Evolutionary conservation across 371 early-diverging fungal genomes (phyloP), one percentile per base, ranked within the genome.

Genomic region (Umbelopsis sp.): DNA sequence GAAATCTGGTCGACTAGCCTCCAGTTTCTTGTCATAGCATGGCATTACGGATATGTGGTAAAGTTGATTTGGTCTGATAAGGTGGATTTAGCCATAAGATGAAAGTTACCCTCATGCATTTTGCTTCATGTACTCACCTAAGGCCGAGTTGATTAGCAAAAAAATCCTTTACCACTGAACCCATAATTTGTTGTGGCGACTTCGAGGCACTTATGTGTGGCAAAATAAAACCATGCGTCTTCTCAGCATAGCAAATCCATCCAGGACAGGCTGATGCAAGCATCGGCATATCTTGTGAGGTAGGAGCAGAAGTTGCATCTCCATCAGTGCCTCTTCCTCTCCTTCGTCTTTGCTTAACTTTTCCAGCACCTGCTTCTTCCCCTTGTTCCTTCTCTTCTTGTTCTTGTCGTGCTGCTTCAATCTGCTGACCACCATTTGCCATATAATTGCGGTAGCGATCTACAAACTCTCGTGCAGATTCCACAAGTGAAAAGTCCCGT

Each of bases 211-310:
- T 87, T 65, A 99, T 92, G 71, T 89, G 87, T 0, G 95, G 94
- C 24, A 99, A 74, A 4, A 96, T 83, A 69, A 89, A 86, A 3
- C 89, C 90, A 69, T 98, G 98, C 0, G 96, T 97, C 81, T 98
- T 99, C 83, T 99, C 99, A n/a, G 97, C 97, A 73, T 97, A 98
- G 80, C 98, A 99, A 12, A 99, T 94, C 96, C 96, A 97, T 3
- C 96, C 97, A 48, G 96, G 95, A 69, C 96, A 96, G 44, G 94
- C 87, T 29, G 90, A 89, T 0, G 95, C 91, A 7, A 96, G 76
- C 87, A 96, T 89, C 2, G 94, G 94, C 53, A 92, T 48, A 63
- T 73, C 32, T 44, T 75, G 71, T 24, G 72, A 53, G 3, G 63
- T 45, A 76, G 73, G 4, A 35, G 73, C 68, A 29, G 69, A 37